phyloP scores from a whole-genome alignment of 108 stramenopile species.

The Cyclotella cryptica region DNA sequence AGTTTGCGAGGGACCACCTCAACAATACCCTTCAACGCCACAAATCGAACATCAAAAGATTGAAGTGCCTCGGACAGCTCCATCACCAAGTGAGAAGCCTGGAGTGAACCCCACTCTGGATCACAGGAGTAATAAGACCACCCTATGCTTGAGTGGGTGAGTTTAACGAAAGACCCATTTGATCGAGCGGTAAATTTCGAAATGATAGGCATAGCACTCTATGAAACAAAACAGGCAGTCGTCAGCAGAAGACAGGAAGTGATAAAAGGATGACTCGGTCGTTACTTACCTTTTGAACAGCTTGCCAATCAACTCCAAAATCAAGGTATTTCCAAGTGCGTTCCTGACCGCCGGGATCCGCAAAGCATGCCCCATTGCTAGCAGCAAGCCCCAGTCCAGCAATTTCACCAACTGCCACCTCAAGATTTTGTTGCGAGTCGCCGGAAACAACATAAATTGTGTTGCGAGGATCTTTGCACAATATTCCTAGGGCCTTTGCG shows the following conservation, averaged over 20 bases:
- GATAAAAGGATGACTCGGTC: neutral
- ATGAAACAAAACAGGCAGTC: slow-evolving; percentile 27
- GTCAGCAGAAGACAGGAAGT: neutral
- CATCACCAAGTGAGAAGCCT: slow-evolving; percentile 90
- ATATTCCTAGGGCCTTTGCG: slow-evolving; percentile 68
- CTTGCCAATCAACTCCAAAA: slow-evolving; percentile 94
- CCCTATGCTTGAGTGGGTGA: slow-evolving; percentile 92
- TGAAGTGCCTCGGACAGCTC: slow-evolving; percentile 91
- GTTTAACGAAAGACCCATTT: slow-evolving; percentile 91
- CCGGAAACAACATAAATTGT: slow-evolving; percentile 94
- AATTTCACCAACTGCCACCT: slow-evolving; percentile 87
- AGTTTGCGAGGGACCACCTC: slow-evolving; percentile 88
- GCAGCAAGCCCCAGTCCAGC: slow-evolving; percentile 91
- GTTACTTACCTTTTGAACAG: slow-evolving; percentile 73
- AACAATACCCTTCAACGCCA: slow-evolving; percentile 88
- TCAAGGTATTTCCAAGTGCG: slow-evolving; percentile 82
- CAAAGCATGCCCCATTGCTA: slow-evolving; percentile 92
- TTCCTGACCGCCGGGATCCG: slow-evolving; percentile 60
- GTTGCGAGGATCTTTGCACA: slow-evolving; percentile 88
- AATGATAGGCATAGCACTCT: slow-evolving; percentile 88
- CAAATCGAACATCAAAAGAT: slow-evolving; percentile 93
- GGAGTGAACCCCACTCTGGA: slow-evolving; percentile 98
- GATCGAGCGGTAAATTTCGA: slow-evolving; percentile 94
- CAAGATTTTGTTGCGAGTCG: slow-evolving; percentile 83
- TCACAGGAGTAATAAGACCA: slow-evolving; percentile 99